Conservation (phyloP, 768 basidiomycete species). For the Hypholoma sublateritium region DNA sequence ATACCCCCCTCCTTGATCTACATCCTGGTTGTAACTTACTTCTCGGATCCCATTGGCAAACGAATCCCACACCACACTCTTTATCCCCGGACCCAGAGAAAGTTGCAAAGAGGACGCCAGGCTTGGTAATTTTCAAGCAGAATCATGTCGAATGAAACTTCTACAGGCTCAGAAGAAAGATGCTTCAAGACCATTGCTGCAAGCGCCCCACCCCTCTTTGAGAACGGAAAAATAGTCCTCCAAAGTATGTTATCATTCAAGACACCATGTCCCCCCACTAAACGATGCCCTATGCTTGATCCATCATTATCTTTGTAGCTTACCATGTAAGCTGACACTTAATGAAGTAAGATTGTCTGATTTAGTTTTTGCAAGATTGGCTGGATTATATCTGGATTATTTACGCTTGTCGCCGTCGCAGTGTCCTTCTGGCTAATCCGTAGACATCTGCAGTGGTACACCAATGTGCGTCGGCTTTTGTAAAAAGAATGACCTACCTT, state of each 20-base stretch:
- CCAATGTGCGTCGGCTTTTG: constrained; percentile 45
- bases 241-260: constrained; percentile 46
- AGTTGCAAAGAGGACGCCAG: too few species aligned
- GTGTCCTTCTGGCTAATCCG: constrained; percentile 74
- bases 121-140: background rate
- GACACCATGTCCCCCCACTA: background rate
- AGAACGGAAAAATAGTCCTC: constrained; percentile 60
- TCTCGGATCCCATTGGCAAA: too few species aligned
- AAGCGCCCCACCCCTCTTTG: constrained; percentile 54
- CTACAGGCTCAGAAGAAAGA: constrained; percentile 2
- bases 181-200: constrained; percentile 43
- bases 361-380: constrained; percentile 47
- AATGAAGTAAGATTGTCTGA: background rate
- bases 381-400: constrained; percentile 64
- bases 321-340: constrained; percentile 47
- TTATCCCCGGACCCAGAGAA: too few species aligned
- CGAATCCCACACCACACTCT: background rate
- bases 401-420: constrained; percentile 53
- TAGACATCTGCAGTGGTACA: constrained; percentile 74
- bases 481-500: background rate
- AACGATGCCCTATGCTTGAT: background rate
- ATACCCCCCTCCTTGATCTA: too few species aligned
- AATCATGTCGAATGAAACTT: constrained; percentile 17
- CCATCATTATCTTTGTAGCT: constrained; percentile 30
- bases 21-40: too few species aligned